Conservation (phyloP, 192 early-diverging fungal genomes). For the Pecoramyces ruminantium region DNA sequence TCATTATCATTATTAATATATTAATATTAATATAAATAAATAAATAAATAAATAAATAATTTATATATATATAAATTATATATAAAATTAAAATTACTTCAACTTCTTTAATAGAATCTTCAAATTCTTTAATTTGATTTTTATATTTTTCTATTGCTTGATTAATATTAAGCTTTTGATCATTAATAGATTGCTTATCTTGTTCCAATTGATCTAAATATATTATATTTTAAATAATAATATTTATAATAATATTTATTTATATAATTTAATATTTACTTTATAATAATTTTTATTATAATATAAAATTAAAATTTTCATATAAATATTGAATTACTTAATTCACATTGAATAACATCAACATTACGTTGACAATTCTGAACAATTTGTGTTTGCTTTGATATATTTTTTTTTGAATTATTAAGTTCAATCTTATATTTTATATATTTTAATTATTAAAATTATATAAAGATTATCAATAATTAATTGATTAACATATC, state of each 20-base stretch:
- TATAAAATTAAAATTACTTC: neutral
- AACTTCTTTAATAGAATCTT: conserved; percentile 16
- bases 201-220: conserved; percentile 34
- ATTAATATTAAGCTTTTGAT: conserved; percentile 26
- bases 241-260: neutral
- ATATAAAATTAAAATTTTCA: too few species aligned
- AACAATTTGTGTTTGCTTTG: neutral
- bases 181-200: conserved; percentile 15
- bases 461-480: too few species aligned
- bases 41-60: too few species aligned
- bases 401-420: neutral
- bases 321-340: neutral
- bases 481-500: too few species aligned
- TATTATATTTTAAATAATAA: neutral
- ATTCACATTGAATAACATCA: neutral
- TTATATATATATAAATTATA: neutral
- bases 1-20: too few species aligned
- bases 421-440: neutral
- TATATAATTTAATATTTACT: too few species aligned
- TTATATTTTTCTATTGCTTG: conserved; percentile 16
- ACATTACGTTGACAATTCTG: neutral
- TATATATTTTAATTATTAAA: too few species aligned
- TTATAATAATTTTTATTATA: too few species aligned
- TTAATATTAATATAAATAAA: too few species aligned
- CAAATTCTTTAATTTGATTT: neutral